A percentile compares a stretch with the other conserved stretches of the same genome.
These are phyloP conservation scores for Biscogniauxia mediterranea DNA, from an alignment of 2,329 filamentous ascomycete species.

Conservation along the genomic window DNA sequence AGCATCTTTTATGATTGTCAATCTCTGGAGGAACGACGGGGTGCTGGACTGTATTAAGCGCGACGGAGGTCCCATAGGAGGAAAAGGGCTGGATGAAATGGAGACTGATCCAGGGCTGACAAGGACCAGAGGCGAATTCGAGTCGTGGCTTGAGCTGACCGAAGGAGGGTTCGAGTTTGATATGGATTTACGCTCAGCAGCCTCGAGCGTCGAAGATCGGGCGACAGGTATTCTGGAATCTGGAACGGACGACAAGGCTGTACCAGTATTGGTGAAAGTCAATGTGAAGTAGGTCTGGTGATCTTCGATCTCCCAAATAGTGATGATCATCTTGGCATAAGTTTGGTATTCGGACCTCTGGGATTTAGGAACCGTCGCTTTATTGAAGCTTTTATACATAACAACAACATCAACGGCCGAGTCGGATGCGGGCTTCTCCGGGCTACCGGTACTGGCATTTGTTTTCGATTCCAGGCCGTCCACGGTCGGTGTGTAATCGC, in stretches of 20 bases:
- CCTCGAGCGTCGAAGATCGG: constrained; percentile 41
- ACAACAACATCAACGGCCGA: constrained; percentile 68
- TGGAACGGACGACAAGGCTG: constrained; percentile 33
- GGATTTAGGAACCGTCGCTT: constrained; percentile 37
- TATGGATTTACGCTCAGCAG: constrained; percentile 46
- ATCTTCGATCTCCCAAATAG: constrained; percentile 68
- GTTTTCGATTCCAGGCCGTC: constrained; percentile 33
- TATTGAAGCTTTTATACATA: constrained; percentile 46
- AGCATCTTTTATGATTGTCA: constrained; percentile 73
- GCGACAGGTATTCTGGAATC: constrained; percentile 39
- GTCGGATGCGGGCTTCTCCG: constrained; percentile 47
- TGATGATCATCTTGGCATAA: constrained; percentile 73
- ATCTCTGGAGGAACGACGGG: constrained; percentile 69
- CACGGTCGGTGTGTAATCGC: constrained; percentile 39
- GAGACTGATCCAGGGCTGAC: constrained; percentile 51
- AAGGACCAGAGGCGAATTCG: constrained; percentile 45
- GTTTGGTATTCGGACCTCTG: constrained; percentile 42
- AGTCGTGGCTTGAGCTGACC: constrained; percentile 46
- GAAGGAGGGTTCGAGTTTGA: constrained; percentile 46
- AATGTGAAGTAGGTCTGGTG: constrained; percentile 69
- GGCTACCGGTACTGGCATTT: constrained; percentile 21
- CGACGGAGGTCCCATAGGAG: constrained; percentile 64
- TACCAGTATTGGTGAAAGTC: constrained; percentile 66
- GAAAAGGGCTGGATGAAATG: constrained; percentile 59
- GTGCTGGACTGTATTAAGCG: constrained; percentile 52